Conservation (phyloP, 352 stramenopile genomes). For the Phytophthora syringae region DNA sequence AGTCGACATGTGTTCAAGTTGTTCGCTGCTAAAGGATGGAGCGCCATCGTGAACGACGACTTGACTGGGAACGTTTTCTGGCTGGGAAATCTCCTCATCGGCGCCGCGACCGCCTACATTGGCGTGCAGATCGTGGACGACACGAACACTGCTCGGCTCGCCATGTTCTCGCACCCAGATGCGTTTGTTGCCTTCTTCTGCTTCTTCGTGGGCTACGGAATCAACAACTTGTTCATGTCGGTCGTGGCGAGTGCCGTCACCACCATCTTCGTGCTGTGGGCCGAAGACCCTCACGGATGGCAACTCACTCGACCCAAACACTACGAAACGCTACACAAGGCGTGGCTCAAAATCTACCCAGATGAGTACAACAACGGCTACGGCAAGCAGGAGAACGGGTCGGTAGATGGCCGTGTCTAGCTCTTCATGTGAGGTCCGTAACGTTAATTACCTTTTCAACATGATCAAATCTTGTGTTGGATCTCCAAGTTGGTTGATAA, state of each 20-base stretch:
- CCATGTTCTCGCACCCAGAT: slow-evolving; percentile 73
- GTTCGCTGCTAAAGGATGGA: slow-evolving; percentile 85
- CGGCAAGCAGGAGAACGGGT: slow-evolving; percentile 57
- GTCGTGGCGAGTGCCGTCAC: slow-evolving; percentile 79
- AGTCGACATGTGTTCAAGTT: slow-evolving; percentile 83
- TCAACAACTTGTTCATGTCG: slow-evolving; percentile 77
- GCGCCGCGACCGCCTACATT: slow-evolving; percentile 69
- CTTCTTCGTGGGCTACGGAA: slow-evolving; percentile 76
- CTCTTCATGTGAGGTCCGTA: neutral
- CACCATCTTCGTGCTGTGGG: slow-evolving; percentile 87
- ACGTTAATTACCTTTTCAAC: no score
- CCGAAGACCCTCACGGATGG: slow-evolving; percentile 80
- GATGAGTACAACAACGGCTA: slow-evolving; percentile 87
- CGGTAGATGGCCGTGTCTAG: slow-evolving; percentile 21
- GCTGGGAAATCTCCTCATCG: slow-evolving; percentile 82
- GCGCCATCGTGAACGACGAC: slow-evolving; percentile 90
- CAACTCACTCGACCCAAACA: slow-evolving; percentile 74
- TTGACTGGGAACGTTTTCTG: slow-evolving; percentile 88
- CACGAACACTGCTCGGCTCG: slow-evolving; percentile 53
- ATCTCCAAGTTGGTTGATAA: no score
- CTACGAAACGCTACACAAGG: slow-evolving; percentile 74
- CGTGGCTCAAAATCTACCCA: slow-evolving; percentile 84
- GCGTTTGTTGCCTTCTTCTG: slow-evolving; percentile 72
- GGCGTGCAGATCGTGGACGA: slow-evolving; percentile 58
- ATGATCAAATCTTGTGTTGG: no score